Base-by-base conservation (phyloP, 2,329 filamentous ascomycete genomes). In the Hypocreales sp. region DNA sequence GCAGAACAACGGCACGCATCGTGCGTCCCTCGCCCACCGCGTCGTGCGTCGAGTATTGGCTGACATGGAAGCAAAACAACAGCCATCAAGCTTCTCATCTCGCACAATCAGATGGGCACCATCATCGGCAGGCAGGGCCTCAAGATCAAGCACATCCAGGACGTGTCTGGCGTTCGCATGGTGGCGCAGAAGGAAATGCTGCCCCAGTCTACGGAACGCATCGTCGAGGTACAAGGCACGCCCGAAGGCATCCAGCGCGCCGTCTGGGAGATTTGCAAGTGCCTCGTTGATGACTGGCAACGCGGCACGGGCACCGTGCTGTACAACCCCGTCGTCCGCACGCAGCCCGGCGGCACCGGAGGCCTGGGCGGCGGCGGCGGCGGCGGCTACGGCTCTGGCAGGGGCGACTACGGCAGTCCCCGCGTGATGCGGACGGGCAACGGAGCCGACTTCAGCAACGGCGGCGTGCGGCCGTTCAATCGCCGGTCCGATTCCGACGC, bases 181-280 rank as follows among this genome's bases (percentile, higher is more conserved):
- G 86, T 98, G 26, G 90, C 90, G 22, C 90, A 98, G 57, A 98
- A 98, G 61, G 90, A 98, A 48, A 98, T 98, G 90, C 75, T 98
- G 7, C 90, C 90, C 20, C 90, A 98, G 55, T 98, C 90, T 5
- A 98, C 90, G 19, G 90, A 98, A 63, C 79, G 90, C 38, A 86
- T 98, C 43, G 90, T 98, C 38, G 90, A 98, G 51, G 79, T 98
- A 24, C 86, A 94, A 52, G 90, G 90, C 41, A 87, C 79, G 12
- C 86, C 90, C 11, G 84, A 92, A 30, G 86, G 87, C 34, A 92
- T 98, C 44, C 84, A 94, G 58, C 84, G 86, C 50, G 87, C 90
- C 36, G 69, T 93, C 30, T 95, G 90, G 90, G 90, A 98, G 54
- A 98, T 98, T 46, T 90, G 83, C 64, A 95, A 95, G 61, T 98